Percentiles rank a stretch among this genome's conserved stretches.
phyloP scores from a whole-genome alignment of 108 stramenopile genomes.

The Asterionellopsis glacialis region DNA sequence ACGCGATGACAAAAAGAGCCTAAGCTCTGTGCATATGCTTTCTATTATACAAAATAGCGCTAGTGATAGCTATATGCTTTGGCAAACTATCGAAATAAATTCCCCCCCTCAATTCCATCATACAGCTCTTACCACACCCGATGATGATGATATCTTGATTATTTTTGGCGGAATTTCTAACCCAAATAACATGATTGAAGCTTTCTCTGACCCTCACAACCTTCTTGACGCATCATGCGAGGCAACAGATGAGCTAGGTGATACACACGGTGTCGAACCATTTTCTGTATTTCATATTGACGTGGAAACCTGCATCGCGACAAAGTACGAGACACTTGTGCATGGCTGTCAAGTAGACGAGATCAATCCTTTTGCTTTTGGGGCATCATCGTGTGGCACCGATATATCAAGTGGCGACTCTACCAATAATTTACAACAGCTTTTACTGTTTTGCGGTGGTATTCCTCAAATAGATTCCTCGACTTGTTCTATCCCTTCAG shows the following conservation, averaged over 20 bases:
- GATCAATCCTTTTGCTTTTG: neutral
- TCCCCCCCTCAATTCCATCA: constrained; percentile 13
- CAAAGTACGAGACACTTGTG: neutral
- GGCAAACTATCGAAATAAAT: constrained; percentile 24
- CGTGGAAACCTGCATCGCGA: neutral
- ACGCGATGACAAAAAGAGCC: constrained; percentile 7
- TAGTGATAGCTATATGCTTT: constrained; percentile 16
- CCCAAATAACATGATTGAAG: constrained; percentile 28
- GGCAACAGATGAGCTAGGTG: neutral
- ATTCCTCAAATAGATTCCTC: too few species aligned
- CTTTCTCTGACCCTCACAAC: constrained; percentile 10
- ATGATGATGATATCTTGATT: constrained; percentile 17
- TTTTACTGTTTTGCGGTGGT: too few species aligned
- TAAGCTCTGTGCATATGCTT: constrained; percentile 30
- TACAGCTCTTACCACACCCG: neutral
- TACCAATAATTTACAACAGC: too few species aligned
- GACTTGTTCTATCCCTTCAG: too few species aligned
- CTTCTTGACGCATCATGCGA: neutral
- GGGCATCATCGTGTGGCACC: neutral
- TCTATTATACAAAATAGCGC: constrained; percentile 13
- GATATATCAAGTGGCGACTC: too few species aligned
- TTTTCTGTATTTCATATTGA: neutral
- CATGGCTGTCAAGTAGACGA: neutral
- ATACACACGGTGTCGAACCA: neutral
- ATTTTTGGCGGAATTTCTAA: constrained; percentile 36